These are phyloP conservation scores for Avena sativa DNA, from an alignment of 176 grass and related monocot genomes.

Conservation along the genomic window DNA sequence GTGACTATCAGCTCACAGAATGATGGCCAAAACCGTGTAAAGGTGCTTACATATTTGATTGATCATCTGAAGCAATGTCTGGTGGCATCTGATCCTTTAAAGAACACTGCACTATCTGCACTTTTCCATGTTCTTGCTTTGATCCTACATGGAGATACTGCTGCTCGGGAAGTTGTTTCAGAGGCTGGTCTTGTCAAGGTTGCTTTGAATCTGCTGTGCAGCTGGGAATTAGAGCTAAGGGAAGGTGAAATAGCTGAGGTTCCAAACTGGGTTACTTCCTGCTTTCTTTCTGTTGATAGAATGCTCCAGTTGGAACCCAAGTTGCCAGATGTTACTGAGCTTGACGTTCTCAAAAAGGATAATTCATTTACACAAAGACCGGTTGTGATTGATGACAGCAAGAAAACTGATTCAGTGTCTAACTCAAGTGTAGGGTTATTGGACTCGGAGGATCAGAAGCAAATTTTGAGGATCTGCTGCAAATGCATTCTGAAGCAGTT, in stretches of 20 bases:
- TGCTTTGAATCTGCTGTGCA: slow-evolving; percentile 77
- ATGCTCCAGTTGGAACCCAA: slow-evolving; percentile 93
- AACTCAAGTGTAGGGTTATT: slow-evolving; percentile 57
- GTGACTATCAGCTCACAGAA: slow-evolving; percentile 92
- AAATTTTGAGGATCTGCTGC: slow-evolving; percentile 87
- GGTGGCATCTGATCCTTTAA: slow-evolving; percentile 50
- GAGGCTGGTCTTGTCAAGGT: slow-evolving; percentile 79
- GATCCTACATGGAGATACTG: slow-evolving; percentile 89
- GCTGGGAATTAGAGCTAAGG: slow-evolving; percentile 62
- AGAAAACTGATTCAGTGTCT: slow-evolving; percentile 60
- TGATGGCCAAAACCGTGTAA: slow-evolving; percentile 82
- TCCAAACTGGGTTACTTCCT: slow-evolving; percentile 95
- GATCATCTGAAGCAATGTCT: slow-evolving; percentile 79
- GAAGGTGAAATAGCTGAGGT: slow-evolving; percentile 55
- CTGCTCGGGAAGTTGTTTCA: slow-evolving; percentile 74
- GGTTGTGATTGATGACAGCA: slow-evolving; percentile 75
- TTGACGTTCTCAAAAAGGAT: slow-evolving; percentile 84
- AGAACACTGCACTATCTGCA: slow-evolving; percentile 63
- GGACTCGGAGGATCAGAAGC: slow-evolving; percentile 74
- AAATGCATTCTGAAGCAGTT: slow-evolving; percentile 81
- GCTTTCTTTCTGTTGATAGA: slow-evolving; percentile 94
- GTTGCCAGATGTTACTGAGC: slow-evolving; percentile 75
- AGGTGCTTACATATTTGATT: slow-evolving; percentile 88
- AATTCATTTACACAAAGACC: slow-evolving; percentile 50
- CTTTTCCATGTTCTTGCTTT: slow-evolving; percentile 94